Base-by-base conservation (phyloP, 768 basidiomycete genomes). In the Boletus subparvulus region DNA sequence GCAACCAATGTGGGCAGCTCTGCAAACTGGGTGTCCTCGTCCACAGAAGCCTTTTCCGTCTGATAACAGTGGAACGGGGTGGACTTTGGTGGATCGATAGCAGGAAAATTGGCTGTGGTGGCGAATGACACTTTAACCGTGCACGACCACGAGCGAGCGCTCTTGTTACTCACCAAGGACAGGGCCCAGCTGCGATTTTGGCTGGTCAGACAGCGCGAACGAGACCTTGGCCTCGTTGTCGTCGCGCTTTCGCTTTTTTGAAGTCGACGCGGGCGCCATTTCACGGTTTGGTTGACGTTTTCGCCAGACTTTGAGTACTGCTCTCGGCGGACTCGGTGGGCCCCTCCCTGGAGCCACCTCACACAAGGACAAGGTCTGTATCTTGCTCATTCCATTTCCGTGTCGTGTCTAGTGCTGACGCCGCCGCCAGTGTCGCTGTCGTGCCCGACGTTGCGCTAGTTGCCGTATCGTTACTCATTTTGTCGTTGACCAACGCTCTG, bases 31-130 rank as follows among this genome's bases (percentile, higher is more conserved):
- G 37, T n/a, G 33, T 67, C 74, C 47, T 58, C 61, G n/a, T 63
- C 65, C 8, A 60, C 65, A 35, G 69, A 54, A 5, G 47, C 50
- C 54, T 51, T 61, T 49, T 55, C 63, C 50, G 80, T 83, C 43
- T 66, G 74, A 69, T 87, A 92, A 63, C 83, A 81, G 59, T 76
- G 73, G 69, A 92, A 92, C 17, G 83, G 62, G 3, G 83, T 90
- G 16, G 77, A 74, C 52, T 75, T 62, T 3, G 87, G 80, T 16
- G 87, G 79, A 45, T 81, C 73, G 28, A 90, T 64, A 6, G 83
- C 82, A 41, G 90, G 90, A 70, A 88, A 92, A 61, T 77, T 80
- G 30, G 76, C 86, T 87, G 64, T 54, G 59, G 58, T 60, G 49
- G 62, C 53, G 55, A 61, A 42, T 10, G 37, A 60, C 47, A 36